phyloP scores from a whole-genome alignment of 148 eudicot species.

The Vaccinium vitisidaea region DNA sequence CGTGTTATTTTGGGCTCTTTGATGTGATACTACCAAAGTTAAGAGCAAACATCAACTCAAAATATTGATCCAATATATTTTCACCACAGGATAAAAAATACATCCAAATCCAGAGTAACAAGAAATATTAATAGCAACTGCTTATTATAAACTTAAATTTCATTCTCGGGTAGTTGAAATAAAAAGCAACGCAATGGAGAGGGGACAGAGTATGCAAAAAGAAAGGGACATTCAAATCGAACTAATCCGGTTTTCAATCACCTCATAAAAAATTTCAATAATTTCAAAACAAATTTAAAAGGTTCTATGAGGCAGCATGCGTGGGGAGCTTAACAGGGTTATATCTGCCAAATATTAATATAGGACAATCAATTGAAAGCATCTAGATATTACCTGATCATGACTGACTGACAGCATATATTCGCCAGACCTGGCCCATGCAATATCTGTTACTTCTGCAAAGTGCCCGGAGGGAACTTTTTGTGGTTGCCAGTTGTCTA shows the following conservation, averaged over 20 bases:
- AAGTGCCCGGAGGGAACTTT: constrained; percentile 92
- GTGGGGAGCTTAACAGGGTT: neutral
- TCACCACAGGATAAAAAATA: neutral
- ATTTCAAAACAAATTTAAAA: neutral
- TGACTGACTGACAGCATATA: constrained; percentile 86
- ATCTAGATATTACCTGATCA: constrained; percentile 66
- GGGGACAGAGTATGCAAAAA: neutral
- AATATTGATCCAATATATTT: neutral
- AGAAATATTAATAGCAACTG: neutral
- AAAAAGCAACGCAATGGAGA: neutral
- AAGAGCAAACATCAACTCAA: neutral
- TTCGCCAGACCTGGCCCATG: constrained; percentile 79
- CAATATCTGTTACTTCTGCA: constrained; percentile 73
- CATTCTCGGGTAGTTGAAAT: neutral
- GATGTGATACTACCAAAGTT: neutral
- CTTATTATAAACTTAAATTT: neutral
- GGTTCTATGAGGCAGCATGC: constrained; percentile 4
- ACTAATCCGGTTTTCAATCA: neutral
- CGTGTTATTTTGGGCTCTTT: neutral
- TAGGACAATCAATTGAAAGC: neutral
- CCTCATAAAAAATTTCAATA: neutral
- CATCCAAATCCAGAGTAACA: neutral
- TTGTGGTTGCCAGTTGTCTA: constrained; percentile 86
- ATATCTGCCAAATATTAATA: neutral
- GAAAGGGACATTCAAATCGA: neutral